A percentile compares a stretch with the other conserved stretches of the same genome.
phyloP scores from a whole-genome alignment of 73 alveolate genomes.

The Effrenium voratum region DNA sequence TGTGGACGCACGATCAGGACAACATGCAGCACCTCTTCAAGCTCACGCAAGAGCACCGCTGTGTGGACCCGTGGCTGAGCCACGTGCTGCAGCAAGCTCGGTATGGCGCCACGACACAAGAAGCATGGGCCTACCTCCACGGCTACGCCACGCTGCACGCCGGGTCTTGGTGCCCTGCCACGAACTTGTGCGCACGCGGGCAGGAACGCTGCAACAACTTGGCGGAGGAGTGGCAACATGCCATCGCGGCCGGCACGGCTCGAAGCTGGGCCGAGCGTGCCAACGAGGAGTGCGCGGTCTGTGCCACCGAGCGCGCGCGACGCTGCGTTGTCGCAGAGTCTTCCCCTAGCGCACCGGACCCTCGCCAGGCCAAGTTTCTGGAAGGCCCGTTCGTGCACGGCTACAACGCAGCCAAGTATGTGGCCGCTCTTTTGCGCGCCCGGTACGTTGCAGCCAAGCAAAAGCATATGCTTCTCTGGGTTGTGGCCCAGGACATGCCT shows the following conservation, averaged over 20 bases:
- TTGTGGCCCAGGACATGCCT: not conserved
- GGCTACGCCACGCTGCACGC: not conserved
- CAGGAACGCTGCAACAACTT: not conserved
- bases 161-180: not conserved
- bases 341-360: too few relatives aligned
- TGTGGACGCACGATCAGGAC: not conserved
- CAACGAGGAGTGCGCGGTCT: not conserved
- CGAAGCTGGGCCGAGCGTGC: not conserved
- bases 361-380: not conserved
- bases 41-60: not conserved
- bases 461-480: not conserved
- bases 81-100: not conserved
- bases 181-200: not conserved
- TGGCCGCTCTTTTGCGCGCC: not conserved
- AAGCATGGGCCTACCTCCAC: not conserved
- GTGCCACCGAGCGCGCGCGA: not conserved
- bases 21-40: not conserved
- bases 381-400: not conserved
- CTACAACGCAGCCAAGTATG: not conserved
- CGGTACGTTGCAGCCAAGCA: not conserved
- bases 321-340: not conserved
- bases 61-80: constrained; percentile 6
- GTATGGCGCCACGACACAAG: not conserved
- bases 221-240: not conserved
- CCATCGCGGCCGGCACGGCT: not conserved